These are phyloP conservation scores for Plicaturopsis crispa DNA, from an alignment of 768 basidiomycete species.

Conservation along the genomic window DNA sequence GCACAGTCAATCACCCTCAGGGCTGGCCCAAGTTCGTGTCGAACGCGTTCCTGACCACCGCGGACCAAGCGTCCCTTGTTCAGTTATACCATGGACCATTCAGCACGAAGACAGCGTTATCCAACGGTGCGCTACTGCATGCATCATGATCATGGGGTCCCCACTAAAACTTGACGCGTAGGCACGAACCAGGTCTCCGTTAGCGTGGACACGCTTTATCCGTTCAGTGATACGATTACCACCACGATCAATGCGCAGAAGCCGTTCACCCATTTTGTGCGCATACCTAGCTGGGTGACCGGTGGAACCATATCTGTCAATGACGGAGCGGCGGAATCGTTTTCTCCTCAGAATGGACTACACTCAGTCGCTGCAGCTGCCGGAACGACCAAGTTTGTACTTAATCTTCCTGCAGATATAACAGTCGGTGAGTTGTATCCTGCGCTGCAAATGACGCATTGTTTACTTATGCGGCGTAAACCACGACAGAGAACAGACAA, in stretches of 20 bases:
- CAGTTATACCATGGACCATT: constrained; percentile 45
- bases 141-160: neutral
- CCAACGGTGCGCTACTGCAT: constrained; percentile 19
- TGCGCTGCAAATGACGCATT: neutral
- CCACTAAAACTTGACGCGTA: constrained; percentile 9
- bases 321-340: constrained; percentile 24
- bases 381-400: constrained; percentile 35
- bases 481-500: constrained; percentile 35
- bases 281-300: constrained; percentile 44
- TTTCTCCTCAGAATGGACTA: constrained; percentile 35
- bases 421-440: constrained; percentile 27
- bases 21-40: constrained; percentile 49
- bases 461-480: neutral
- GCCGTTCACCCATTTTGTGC: constrained; percentile 38
- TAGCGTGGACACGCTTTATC: constrained; percentile 41
- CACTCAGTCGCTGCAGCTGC: constrained; percentile 31
- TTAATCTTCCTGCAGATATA: constrained; percentile 40
- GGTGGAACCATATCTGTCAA: constrained; percentile 35
- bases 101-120: constrained; percentile 30
- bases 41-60: constrained; percentile 42
- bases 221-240: constrained; percentile 41
- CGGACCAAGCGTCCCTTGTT: constrained; percentile 35
- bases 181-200: constrained; percentile 35
- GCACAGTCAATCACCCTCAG: constrained; percentile 48
- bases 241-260: constrained; percentile 34